These are phyloP conservation scores for Talaromyces sp. DNA, from an alignment of 2,329 filamentous ascomycete species.

Conservation along the genomic window DNA sequence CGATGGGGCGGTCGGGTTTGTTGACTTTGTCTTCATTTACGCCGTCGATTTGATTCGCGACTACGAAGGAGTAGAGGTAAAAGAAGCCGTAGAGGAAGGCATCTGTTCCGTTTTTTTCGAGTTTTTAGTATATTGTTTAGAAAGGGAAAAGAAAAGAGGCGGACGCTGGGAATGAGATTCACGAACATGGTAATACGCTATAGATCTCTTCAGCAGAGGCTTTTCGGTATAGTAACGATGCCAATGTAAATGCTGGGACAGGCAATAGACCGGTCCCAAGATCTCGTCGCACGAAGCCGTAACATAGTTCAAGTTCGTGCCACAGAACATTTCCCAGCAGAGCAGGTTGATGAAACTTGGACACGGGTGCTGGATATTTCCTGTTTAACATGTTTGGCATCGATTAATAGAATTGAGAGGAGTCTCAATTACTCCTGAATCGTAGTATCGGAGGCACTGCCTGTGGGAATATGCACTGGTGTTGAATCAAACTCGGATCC, in stretches of 20 bases:
- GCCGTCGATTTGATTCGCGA: conserved; percentile 16
- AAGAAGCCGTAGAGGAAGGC: conserved; percentile 12
- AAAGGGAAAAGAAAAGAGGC: background rate
- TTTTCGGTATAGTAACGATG: conserved; percentile 15
- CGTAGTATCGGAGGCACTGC: background rate
- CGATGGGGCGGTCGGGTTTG: conserved; percentile 16
- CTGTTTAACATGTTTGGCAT: background rate
- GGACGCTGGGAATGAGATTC: too few species aligned
- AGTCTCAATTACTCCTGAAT: background rate
- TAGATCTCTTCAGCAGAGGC: conserved; percentile 11
- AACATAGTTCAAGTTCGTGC: conserved; percentile 14
- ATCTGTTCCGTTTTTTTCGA: background rate
- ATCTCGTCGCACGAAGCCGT: conserved; percentile 15
- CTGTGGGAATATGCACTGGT: background rate
- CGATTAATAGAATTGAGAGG: background rate
- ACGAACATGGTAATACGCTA: conserved; percentile 10
- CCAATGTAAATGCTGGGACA: conserved; percentile 12
- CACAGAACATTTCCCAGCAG: background rate
- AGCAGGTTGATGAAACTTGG: background rate
- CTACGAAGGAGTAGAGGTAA: conserved; percentile 15
- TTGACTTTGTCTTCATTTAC: conserved; percentile 15
- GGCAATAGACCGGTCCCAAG: conserved; percentile 13
- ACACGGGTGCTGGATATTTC: background rate
- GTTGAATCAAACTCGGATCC: background rate
- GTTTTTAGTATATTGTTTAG: background rate